These are phyloP conservation scores for Xylaria curta DNA, from an alignment of 495 filamentous ascomycete genomes.

Conservation along the genomic window DNA sequence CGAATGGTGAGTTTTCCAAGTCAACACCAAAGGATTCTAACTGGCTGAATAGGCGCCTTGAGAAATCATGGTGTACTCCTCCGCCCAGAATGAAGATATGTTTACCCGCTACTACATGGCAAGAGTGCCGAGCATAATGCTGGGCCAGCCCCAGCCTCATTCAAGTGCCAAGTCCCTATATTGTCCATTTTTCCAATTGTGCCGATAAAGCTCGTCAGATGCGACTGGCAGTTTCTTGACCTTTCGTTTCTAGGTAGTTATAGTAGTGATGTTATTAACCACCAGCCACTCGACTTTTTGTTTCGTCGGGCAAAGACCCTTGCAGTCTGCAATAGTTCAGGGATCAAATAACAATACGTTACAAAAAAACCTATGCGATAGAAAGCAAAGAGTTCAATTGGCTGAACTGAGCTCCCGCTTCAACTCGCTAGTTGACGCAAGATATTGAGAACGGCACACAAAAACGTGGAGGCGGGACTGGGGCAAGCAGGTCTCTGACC, in stretches of 20 bases:
- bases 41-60: conserved; percentile 23
- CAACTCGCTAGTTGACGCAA: conserved; percentile 19
- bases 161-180: conserved; percentile 1
- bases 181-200: conserved; percentile 18
- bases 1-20: conserved; percentile 18
- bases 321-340: conserved; percentile 1
- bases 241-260: conserved; percentile 11
- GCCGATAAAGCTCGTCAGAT: conserved; percentile 19
- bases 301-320: not conserved
- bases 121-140: conserved; percentile 24
- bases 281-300: conserved; percentile 24
- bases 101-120: conserved; percentile 17
- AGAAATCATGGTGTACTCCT: conserved; percentile 12
- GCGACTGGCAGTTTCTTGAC: not conserved
- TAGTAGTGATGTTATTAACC: conserved; percentile 13
- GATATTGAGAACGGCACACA: conserved; percentile 22
- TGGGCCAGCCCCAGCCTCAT: conserved; percentile 23
- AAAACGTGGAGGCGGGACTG: conserved; percentile 29
- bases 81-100: conserved; percentile 1
- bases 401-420: conserved; percentile 4
- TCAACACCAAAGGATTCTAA: conserved; percentile 1
- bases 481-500: conserved; percentile 23
- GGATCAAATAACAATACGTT: conserved; percentile 14
- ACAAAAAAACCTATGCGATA: conserved; percentile 18
- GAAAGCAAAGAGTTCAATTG: conserved; percentile 8